Evolutionary conservation across 768 basidiomycete species (phyloP).

Genomic region (Phaffia australis): DNA sequence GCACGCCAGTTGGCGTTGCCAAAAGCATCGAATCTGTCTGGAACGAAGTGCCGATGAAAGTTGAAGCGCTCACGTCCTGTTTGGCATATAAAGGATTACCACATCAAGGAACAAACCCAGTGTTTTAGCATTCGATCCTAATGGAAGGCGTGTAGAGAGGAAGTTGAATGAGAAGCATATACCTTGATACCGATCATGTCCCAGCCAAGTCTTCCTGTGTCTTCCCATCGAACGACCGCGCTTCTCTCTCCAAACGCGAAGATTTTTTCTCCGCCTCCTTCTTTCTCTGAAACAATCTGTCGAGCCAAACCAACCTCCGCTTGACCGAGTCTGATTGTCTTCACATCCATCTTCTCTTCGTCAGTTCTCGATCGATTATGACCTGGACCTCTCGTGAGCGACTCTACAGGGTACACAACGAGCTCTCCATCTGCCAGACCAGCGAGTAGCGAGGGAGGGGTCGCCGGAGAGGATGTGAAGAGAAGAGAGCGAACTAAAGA

Average conservation of each 20-base stretch:
- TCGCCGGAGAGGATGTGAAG: constrained; percentile 44
- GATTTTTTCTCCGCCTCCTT: background rate
- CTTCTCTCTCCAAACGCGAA: constrained; percentile 64
- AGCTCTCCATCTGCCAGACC: constrained; percentile 69
- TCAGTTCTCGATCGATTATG: too few relatives aligned
- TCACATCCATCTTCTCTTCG: too few relatives aligned
- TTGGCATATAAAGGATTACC: background rate
- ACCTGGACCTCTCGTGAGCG: background rate
- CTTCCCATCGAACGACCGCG: constrained; percentile 58
- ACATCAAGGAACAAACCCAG: background rate
- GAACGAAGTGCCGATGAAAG: constrained; percentile 43
- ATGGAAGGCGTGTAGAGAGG: background rate
- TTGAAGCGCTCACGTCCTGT: constrained; percentile 49
- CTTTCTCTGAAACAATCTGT: background rate
- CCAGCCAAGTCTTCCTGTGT: constrained; percentile 48
- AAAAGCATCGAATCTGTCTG: constrained; percentile 48
- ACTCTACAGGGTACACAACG: constrained; percentile 46
- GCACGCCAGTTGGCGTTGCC: constrained; percentile 47
- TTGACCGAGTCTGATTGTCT: too few relatives aligned
- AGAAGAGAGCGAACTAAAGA: constrained; percentile 38
- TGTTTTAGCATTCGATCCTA: too few relatives aligned
- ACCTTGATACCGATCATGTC: constrained; percentile 67
- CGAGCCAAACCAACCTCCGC: too few relatives aligned
- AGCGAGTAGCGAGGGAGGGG: constrained; percentile 45
- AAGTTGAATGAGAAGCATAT: background rate